Percentiles rank a stretch among this genome's conserved stretches.
Conservation (phyloP, 495 filamentous ascomycete species). For the Penicillium atrosanguineum region DNA sequence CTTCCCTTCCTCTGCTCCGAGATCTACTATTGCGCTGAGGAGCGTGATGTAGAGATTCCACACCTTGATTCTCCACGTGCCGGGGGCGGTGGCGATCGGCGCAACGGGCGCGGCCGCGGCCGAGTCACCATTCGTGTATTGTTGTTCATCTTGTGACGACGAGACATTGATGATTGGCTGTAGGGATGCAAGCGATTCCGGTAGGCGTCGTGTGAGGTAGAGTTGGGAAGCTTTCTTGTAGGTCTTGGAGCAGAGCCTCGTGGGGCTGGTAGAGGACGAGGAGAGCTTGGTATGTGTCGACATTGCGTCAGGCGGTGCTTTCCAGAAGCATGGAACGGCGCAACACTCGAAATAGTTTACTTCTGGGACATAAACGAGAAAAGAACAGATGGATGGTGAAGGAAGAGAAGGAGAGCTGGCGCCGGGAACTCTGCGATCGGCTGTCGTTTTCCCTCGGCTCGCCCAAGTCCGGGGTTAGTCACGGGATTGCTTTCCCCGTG, state of each 20-base stretch:
- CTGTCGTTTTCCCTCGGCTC: constrained; percentile 36
- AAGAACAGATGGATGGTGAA: constrained; percentile 3
- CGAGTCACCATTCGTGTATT: constrained; percentile 36
- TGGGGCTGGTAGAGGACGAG: constrained; percentile 51
- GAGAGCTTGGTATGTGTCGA: constrained; percentile 46
- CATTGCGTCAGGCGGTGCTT: constrained; percentile 38
- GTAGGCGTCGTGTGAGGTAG: constrained; percentile 86
- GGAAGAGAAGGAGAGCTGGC: constrained; percentile 10
- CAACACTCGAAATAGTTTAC: background rate
- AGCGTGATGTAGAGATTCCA: constrained; percentile 97
- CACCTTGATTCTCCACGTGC: constrained; percentile 82
- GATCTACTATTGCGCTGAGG: constrained; percentile 82
- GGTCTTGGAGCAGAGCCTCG: constrained; percentile 60
- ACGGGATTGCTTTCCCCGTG: constrained; percentile 22
- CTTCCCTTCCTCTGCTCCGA: constrained; percentile 89
- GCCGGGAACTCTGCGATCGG: constrained; percentile 26
- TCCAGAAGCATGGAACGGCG: constrained; percentile 1
- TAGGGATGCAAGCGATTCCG: constrained; percentile 80
- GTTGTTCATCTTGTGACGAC: constrained; percentile 31
- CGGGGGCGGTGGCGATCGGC: constrained; percentile 69
- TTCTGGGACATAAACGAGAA: background rate
- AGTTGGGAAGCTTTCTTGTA: constrained; percentile 89
- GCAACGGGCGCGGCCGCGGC: constrained; percentile 39
- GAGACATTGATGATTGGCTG: constrained; percentile 67
- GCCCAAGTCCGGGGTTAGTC: constrained; percentile 32